phyloP scores from a whole-genome alignment of 306 rosid genomes.

The Prunus dulcis region DNA sequence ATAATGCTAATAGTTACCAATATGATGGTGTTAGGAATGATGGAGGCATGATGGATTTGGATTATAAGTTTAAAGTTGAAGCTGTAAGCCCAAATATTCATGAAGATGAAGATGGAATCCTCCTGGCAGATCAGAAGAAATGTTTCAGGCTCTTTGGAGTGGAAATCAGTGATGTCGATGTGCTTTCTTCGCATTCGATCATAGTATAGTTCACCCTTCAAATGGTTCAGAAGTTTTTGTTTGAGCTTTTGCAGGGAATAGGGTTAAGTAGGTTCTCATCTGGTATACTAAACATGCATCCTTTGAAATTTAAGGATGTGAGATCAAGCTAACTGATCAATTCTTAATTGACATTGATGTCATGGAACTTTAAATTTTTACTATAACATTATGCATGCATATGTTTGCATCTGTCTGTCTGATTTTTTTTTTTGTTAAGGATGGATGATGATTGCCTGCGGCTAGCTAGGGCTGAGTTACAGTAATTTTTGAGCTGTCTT shows the following conservation, averaged over 20 bases:
- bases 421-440: not conserved
- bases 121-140: not conserved
- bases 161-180: not conserved
- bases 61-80: not conserved
- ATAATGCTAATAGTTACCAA: not conserved
- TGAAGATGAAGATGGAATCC: not conserved
- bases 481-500: not conserved
- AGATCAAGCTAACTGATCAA: not conserved
- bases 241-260: constrained; percentile 2
- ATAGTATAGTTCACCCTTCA: not conserved
- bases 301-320: not conserved
- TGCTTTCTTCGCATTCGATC: not conserved
- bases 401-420: too few relatives aligned
- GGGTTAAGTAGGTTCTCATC: not conserved
- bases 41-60: too few relatives aligned
- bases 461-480: not conserved
- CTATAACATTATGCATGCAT: not conserved
- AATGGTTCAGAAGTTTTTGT: constrained; percentile 5
- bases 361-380: too few relatives aligned
- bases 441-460: not conserved
- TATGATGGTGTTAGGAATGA: not conserved
- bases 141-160: not conserved
- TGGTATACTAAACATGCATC: not conserved
- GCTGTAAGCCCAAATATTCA: not conserved
- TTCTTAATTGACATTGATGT: too few relatives aligned